Conservation (phyloP, 495 filamentous ascomycete species). For the Aspergillus avenaceus region DNA sequence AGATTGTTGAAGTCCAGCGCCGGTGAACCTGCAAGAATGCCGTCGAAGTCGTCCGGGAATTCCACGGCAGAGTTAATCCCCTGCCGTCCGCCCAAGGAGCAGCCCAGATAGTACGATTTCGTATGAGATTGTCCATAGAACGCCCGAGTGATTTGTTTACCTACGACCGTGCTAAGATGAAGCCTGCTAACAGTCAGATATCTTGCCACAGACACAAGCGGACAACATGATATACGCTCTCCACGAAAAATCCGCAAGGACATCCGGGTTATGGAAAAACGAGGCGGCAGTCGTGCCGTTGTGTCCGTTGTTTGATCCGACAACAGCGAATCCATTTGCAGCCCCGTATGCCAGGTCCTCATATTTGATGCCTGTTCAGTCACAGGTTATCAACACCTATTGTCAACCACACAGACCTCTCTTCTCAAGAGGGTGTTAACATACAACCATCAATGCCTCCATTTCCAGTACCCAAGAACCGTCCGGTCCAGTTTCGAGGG, state of each 20-base stretch:
- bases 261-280: constrained; percentile 43
- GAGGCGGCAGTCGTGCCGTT: constrained; percentile 40
- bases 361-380: constrained; percentile 28
- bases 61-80: constrained; percentile 33
- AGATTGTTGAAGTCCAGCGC: constrained; percentile 36
- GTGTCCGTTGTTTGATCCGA: constrained; percentile 50
- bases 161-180: neutral
- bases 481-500: constrained; percentile 36
- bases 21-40: constrained; percentile 50
- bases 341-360: constrained; percentile 32
- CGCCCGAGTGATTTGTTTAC: constrained; percentile 6
- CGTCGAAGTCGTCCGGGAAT: constrained; percentile 49
- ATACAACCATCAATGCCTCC: constrained; percentile 46
- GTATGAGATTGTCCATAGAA: constrained; percentile 6
- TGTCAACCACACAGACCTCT: neutral
- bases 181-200: neutral
- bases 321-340: constrained; percentile 42
- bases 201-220: neutral
- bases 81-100: constrained; percentile 42
- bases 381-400: neutral
- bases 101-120: constrained; percentile 43
- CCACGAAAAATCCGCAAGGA: constrained; percentile 35
- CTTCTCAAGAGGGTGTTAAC: neutral
- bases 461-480: constrained; percentile 44
- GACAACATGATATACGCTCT: constrained; percentile 6